These are phyloP conservation scores for Ogataea glucozyma DNA, from an alignment of 805 yeast species.

Conservation along the genomic window DNA sequence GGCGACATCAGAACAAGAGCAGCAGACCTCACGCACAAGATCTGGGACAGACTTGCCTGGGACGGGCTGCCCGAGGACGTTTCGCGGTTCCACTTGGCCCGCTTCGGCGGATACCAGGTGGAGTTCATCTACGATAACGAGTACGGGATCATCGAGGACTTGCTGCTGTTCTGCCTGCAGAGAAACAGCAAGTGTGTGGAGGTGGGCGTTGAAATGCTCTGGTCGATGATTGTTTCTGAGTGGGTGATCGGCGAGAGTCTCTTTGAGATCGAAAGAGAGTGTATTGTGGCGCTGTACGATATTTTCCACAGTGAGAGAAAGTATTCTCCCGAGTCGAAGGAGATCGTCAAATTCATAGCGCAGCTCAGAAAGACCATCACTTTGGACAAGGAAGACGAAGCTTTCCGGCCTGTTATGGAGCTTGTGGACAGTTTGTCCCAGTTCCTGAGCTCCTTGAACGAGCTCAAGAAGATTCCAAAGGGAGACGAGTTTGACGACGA, in stretches of 20 bases:
- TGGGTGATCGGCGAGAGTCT: slow-evolving; percentile 57
- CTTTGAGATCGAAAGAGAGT: slow-evolving; percentile 61
- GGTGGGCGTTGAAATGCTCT: slow-evolving; percentile 64
- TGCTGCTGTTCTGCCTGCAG: slow-evolving; percentile 70
- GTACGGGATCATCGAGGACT: slow-evolving; percentile 59
- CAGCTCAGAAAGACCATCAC: slow-evolving; percentile 50
- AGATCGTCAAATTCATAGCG: slow-evolving; percentile 54
- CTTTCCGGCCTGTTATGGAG: slow-evolving; percentile 48
- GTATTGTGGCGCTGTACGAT: slow-evolving; percentile 63
- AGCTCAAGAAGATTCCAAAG: slow-evolving; percentile 70
- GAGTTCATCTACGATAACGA: slow-evolving; percentile 57
- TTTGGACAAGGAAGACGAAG: slow-evolving; percentile 65
- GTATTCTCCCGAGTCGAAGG: slow-evolving; percentile 56
- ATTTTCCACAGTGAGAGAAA: slow-evolving; percentile 53
- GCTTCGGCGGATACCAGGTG: slow-evolving; percentile 71
- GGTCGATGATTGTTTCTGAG: slow-evolving; percentile 73
- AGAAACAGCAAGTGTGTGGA: slow-evolving; percentile 59
- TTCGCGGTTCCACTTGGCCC: slow-evolving; percentile 56
- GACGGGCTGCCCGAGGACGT: slow-evolving; percentile 54
- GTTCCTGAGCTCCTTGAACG: slow-evolving; percentile 64
- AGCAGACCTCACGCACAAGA: slow-evolving; percentile 51
- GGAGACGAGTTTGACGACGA: slow-evolving; percentile 88
- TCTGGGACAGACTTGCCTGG: slow-evolving; percentile 80
- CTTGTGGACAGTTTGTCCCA: slow-evolving; percentile 57
- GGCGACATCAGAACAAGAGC: slow-evolving; percentile 63